Evolutionary conservation across 2,329 filamentous ascomycete species (phyloP), one percentile per base, ranked within the genome.

Genomic region (Botrytis elliptica): DNA sequence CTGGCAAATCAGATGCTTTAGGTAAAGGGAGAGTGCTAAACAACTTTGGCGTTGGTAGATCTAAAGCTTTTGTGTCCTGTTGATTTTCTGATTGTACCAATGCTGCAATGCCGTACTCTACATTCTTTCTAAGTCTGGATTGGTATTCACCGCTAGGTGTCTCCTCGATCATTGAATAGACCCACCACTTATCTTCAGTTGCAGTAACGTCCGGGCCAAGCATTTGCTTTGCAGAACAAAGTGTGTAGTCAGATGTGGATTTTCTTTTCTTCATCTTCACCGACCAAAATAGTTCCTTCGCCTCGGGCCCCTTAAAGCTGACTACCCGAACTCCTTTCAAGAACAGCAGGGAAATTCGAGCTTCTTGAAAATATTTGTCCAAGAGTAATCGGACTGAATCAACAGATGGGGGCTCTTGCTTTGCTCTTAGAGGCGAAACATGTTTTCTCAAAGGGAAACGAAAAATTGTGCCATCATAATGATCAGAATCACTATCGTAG

Each of bases 401-500:
- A 18, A 33, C 22, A 22, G 72, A 64, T 29, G 29, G 63, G 42
- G 12, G 59, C 25, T 63, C 65, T 33, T 57, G 38, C 10, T 44
- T 46, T 33, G 33, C 7, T 4, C 66, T 70, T 25, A 73, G 22
- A 16, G 64, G 65, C 9, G 71, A 73, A 55, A 25, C 18, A 20
- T 55, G n/a, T 38, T 64, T 72, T 20, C 77, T 75, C 8, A 80
- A 71, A 22, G 79, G 78, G 66, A 80, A 79, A 2, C 79, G 77
- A 55, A 80, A 80, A 16, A 80, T 80, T 7, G 78, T 80, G 8
- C 78, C 77, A 7, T 71, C 57, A 55, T 76, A 80, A n/a, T 75
- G n/a, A 44, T 78, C 75, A 2, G 76, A 69, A 16, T 74, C 68
- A 36, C 66, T 14, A 20, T 72, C 52, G 55, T 78, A 81, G 16